A percentile compares a stretch with the other conserved stretches of the same genome.
These are phyloP conservation scores for Piper longum DNA, from an alignment of 164 flowering plant species.

Conservation along the genomic window DNA sequence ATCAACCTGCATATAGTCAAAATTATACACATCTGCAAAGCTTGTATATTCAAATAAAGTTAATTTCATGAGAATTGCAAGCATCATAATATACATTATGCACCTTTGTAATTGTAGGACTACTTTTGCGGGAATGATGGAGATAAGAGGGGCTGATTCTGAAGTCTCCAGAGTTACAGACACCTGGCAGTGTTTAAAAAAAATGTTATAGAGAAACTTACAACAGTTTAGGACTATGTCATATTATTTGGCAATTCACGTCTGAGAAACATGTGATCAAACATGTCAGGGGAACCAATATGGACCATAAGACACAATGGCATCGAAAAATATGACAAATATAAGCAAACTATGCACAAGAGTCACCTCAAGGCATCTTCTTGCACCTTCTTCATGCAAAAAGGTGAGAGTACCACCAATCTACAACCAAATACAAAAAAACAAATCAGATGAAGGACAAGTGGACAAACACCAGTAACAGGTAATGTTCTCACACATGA, in stretches of 20 bases:
- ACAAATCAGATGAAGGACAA: conserved; percentile 1
- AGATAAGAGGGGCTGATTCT: conserved; percentile 57
- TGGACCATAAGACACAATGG: background rate
- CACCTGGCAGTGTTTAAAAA: conserved; percentile 31
- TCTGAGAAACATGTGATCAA: background rate
- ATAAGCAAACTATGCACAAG: background rate
- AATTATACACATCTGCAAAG: background rate
- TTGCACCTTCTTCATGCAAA: conserved; percentile 76
- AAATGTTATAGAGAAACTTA: too few relatives aligned
- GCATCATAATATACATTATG: background rate
- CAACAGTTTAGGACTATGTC: background rate
- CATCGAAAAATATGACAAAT: background rate
- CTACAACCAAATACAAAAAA: conserved; percentile 25
- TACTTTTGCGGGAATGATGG: conserved; percentile 81
- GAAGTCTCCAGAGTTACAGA: conserved; percentile 79
- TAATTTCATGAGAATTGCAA: too few relatives aligned
- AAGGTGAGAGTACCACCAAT: conserved; percentile 98
- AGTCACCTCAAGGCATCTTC: conserved; percentile 93
- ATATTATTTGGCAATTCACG: background rate
- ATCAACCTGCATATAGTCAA: too few relatives aligned
- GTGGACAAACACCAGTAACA: background rate
- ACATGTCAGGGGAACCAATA: background rate
- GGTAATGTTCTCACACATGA: background rate
- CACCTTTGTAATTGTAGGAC: conserved; percentile 88
- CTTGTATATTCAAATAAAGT: background rate